Evolutionary conservation across 495 filamentous ascomycete species (phyloP).

Genomic region (Xanthoparmelia taractica): DNA sequence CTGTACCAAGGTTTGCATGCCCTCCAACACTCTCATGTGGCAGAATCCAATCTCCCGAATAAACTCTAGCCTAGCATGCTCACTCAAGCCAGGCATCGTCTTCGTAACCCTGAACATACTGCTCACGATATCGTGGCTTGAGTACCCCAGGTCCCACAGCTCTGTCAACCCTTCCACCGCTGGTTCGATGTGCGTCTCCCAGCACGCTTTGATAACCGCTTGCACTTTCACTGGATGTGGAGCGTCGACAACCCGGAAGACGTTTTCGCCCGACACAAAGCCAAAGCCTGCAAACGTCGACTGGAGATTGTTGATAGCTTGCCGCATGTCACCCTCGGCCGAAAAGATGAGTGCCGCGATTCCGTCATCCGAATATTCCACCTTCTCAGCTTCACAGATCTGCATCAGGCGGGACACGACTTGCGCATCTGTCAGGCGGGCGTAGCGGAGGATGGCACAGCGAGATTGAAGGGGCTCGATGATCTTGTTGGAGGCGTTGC

Average conservation of each 20-base stretch:
- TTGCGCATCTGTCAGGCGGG: conserved; percentile 84
- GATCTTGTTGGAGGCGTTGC: conserved; percentile 98
- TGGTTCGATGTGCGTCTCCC: conserved; percentile 79
- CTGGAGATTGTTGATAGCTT: conserved; percentile 98
- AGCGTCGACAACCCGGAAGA: conserved; percentile 95
- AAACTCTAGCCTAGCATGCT: conserved; percentile 91
- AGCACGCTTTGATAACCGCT: conserved; percentile 94
- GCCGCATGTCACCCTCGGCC: conserved; percentile 97
- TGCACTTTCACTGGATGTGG: conserved; percentile 98
- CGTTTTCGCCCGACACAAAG: conserved; percentile 94
- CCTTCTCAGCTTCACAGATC: conserved; percentile 75
- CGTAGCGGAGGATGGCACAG: conserved; percentile 92
- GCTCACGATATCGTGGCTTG: conserved; percentile 92
- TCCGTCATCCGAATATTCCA: conserved; percentile 86
- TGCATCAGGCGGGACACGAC: conserved; percentile 84
- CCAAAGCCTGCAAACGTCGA: conserved; percentile 93
- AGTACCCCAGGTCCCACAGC: conserved; percentile 90
- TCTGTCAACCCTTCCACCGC: conserved; percentile 84
- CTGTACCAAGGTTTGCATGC: conserved; percentile 89
- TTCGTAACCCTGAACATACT: conserved; percentile 99
- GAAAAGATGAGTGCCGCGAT: conserved; percentile 92
- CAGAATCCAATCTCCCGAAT: conserved; percentile 98
- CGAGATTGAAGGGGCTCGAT: conserved; percentile 96
- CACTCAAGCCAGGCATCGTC: conserved; percentile 77
- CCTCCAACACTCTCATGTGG: conserved; percentile 97